phyloP scores from a whole-genome alignment of 345 rosid species.

The Raphanus sativus region DNA sequence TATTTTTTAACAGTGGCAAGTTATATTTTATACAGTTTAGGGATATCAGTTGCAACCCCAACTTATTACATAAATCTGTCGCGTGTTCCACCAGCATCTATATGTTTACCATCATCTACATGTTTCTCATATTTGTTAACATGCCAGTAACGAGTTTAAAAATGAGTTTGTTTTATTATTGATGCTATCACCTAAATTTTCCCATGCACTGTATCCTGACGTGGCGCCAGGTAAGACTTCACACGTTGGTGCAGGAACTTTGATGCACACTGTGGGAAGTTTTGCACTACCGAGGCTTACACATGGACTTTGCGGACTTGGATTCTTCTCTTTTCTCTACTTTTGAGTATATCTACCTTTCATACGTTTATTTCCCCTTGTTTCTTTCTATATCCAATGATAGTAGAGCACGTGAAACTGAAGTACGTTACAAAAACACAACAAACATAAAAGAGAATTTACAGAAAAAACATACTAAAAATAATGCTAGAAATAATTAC shows the following conservation, averaged over 20 bases:
- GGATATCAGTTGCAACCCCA: background rate
- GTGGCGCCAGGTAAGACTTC: constrained; percentile 30
- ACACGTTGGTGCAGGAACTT: constrained; percentile 31
- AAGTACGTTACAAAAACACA: background rate
- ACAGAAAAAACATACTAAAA: background rate
- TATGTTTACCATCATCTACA: background rate
- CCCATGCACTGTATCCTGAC: constrained; percentile 31
- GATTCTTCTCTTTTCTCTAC: constrained; percentile 30
- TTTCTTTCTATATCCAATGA: background rate
- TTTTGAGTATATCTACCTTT: constrained; percentile 10
- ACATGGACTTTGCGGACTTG: constrained; percentile 37
- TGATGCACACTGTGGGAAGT: constrained; percentile 29
- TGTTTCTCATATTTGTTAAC: background rate
- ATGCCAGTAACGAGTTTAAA: background rate
- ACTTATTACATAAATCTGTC: background rate
- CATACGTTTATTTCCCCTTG: constrained; percentile 3
- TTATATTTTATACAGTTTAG: background rate
- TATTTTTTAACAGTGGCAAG: background rate
- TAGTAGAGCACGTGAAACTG: background rate
- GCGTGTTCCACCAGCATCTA: background rate
- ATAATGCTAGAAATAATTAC: background rate
- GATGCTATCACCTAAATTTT: background rate
- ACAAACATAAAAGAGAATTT: background rate
- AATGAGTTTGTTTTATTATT: background rate
- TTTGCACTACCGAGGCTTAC: constrained; percentile 31